phyloP scores from a whole-genome alignment of 1,284 basidiomycete species.

The Boletus hoseneyae region DNA sequence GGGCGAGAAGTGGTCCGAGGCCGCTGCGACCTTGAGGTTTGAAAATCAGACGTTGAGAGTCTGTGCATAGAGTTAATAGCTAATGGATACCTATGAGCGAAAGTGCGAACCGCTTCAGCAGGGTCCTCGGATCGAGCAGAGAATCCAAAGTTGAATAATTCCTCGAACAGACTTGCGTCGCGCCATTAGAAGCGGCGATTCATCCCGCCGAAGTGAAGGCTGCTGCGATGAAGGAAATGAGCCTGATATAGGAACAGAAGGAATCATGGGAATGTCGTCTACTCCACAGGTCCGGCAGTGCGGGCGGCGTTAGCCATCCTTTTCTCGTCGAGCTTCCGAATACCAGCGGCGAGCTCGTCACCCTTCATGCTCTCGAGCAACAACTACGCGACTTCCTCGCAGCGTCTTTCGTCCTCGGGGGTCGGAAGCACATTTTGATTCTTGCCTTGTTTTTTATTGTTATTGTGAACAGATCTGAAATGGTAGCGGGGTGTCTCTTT shows the following conservation, averaged over 20 bases:
- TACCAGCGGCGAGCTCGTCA: slow-evolving; percentile 61
- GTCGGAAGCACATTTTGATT: slow-evolving; percentile 38
- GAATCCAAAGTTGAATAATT: too few species aligned
- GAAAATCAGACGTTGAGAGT: slow-evolving; percentile 27
- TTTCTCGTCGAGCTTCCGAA: slow-evolving; percentile 50
- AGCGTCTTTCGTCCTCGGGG: slow-evolving; percentile 49
- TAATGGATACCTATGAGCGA: too few species aligned
- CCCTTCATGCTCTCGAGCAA: slow-evolving; percentile 58
- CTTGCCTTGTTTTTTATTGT: slow-evolving; percentile 62
- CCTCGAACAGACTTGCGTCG: slow-evolving; percentile 49
- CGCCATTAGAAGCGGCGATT: slow-evolving; percentile 50
- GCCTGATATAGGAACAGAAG: slow-evolving; percentile 1
- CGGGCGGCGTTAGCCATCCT: slow-evolving; percentile 28
- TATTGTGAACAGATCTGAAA: slow-evolving; percentile 66
- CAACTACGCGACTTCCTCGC: slow-evolving; percentile 58
- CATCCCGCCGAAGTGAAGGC: slow-evolving; percentile 37
- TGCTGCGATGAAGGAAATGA: too few species aligned
- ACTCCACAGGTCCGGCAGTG: slow-evolving; percentile 30
- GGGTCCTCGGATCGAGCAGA: too few species aligned
- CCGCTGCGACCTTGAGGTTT: too few species aligned
- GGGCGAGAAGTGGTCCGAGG: too few species aligned
- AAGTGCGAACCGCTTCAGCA: too few species aligned
- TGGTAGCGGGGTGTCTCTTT: slow-evolving; percentile 61
- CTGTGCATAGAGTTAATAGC: slow-evolving; percentile 1
- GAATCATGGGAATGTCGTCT: slow-evolving; percentile 17